A percentile compares a stretch with the other conserved stretches of the same genome.
These are phyloP conservation scores for Rhododendron williamsianum DNA, from an alignment of 148 eudicot species.

Conservation along the genomic window DNA sequence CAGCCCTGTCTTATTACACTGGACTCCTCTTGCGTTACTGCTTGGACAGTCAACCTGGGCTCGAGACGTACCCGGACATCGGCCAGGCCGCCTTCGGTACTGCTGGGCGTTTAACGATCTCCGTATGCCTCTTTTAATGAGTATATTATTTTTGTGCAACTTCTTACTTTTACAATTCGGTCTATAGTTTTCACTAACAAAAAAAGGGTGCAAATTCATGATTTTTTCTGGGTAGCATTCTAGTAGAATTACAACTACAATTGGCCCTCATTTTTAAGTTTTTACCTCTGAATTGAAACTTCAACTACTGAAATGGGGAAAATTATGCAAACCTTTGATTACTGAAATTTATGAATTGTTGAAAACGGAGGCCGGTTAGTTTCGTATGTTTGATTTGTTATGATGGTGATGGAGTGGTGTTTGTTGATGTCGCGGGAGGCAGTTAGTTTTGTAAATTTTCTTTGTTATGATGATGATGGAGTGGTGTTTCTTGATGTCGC, in stretches of 20 bases:
- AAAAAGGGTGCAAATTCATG: background rate
- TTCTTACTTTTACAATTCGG: background rate
- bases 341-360: background rate
- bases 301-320: background rate
- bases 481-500: background rate
- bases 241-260: background rate
- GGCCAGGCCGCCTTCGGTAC: constrained; percentile 97
- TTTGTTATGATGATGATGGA: background rate
- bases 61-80: constrained; percentile 95
- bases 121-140: constrained; percentile 36
- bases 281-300: background rate
- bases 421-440: background rate
- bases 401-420: background rate
- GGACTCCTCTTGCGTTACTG: constrained; percentile 83
- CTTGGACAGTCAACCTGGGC: constrained; percentile 87
- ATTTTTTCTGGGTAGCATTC: background rate
- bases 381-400: background rate
- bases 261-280: background rate
- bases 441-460: background rate
- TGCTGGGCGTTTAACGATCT: constrained; percentile 63
- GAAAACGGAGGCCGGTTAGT: background rate
- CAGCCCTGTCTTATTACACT: constrained; percentile 87
- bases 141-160: background rate
- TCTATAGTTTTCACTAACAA: background rate
- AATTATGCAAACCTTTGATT: too few relatives aligned